Conservation (phyloP, 768 basidiomycete species). For the Lactifluus pinguis region DNA sequence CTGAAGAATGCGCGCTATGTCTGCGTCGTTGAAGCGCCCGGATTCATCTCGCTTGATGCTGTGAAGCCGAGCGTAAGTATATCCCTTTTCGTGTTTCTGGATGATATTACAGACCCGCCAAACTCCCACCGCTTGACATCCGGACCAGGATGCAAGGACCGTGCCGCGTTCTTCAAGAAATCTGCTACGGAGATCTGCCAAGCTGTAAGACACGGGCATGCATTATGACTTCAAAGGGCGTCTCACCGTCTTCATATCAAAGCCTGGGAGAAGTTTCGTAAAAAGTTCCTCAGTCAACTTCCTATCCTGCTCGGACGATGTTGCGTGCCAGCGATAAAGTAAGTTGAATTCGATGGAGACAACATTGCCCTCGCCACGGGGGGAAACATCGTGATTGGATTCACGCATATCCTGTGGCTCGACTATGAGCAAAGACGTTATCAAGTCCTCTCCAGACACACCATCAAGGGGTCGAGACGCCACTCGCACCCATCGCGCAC, state of each 20-base stretch:
- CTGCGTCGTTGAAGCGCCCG: slow-evolving; percentile 47
- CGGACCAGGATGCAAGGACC: slow-evolving; percentile 22
- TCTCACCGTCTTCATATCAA: slow-evolving; percentile 5
- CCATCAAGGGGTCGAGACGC: slow-evolving; percentile 62
- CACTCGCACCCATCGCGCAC: slow-evolving; percentile 54
- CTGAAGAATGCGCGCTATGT: slow-evolving; percentile 54
- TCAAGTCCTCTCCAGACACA: slow-evolving; percentile 21
- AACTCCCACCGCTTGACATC: slow-evolving; percentile 27
- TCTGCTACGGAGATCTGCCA: slow-evolving; percentile 28
- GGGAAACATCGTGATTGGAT: slow-evolving; percentile 40
- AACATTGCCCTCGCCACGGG: slow-evolving; percentile 66
- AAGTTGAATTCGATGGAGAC: slow-evolving; percentile 70
- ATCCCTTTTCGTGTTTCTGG: neutral
- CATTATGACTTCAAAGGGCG: neutral
- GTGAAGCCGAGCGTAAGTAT: neutral
- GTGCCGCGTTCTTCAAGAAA: slow-evolving; percentile 17
- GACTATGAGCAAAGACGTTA: neutral
- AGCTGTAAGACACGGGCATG: slow-evolving; percentile 1
- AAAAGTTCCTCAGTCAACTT: slow-evolving; percentile 5
- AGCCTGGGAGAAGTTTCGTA: neutral
- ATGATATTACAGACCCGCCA: neutral
- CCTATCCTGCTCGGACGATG: slow-evolving; percentile 6
- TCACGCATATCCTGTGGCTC: slow-evolving; percentile 40
- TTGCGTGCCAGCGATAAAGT: slow-evolving; percentile 31
- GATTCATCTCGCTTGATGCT: slow-evolving; percentile 28